These are phyloP conservation scores for Phytophthora pisi DNA, from an alignment of 352 stramenopile species.

Conservation along the genomic window DNA sequence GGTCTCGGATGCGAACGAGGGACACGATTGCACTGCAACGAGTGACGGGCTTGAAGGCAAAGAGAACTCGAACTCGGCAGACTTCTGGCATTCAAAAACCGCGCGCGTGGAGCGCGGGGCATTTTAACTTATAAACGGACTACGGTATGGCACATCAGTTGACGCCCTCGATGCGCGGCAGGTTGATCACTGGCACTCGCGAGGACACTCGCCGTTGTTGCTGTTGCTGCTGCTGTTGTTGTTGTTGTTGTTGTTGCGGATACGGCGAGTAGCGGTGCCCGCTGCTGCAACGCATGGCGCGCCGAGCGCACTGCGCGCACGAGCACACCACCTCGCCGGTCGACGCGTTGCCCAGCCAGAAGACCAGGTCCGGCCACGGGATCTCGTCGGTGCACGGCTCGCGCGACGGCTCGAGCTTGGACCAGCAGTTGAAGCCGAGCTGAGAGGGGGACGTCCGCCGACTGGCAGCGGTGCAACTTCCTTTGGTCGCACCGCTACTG, in stretches of 20 bases:
- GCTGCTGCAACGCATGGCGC: constrained; percentile 21
- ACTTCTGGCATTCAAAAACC: constrained; percentile 16
- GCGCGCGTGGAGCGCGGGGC: not conserved
- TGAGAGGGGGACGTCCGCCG: not conserved
- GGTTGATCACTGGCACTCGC: constrained; percentile 60
- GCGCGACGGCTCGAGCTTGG: constrained; percentile 50
- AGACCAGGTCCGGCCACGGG: constrained; percentile 58
- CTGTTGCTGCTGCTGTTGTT: constrained; percentile 18
- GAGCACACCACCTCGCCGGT: constrained; percentile 58
- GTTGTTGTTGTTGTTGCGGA: not conserved
- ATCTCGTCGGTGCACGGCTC: constrained; percentile 65
- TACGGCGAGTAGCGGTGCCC: constrained; percentile 45
- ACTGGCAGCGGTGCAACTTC: constrained; percentile 18
- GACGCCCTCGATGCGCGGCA: constrained; percentile 67
- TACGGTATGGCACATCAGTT: constrained; percentile 43
- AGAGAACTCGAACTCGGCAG: not conserved
- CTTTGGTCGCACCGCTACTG: constrained; percentile 16
- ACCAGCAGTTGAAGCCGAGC: constrained; percentile 15
- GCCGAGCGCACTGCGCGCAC: constrained; percentile 38
- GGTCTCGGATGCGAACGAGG: no score
- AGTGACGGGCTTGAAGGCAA: constrained; percentile 12
- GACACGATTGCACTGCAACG: constrained; percentile 1
- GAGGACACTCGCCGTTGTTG: constrained; percentile 46
- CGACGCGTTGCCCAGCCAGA: constrained; percentile 56
- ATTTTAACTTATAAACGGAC: constrained; percentile 27